Conservation (phyloP, 768 basidiomycete species). For the Trametes villosa region DNA sequence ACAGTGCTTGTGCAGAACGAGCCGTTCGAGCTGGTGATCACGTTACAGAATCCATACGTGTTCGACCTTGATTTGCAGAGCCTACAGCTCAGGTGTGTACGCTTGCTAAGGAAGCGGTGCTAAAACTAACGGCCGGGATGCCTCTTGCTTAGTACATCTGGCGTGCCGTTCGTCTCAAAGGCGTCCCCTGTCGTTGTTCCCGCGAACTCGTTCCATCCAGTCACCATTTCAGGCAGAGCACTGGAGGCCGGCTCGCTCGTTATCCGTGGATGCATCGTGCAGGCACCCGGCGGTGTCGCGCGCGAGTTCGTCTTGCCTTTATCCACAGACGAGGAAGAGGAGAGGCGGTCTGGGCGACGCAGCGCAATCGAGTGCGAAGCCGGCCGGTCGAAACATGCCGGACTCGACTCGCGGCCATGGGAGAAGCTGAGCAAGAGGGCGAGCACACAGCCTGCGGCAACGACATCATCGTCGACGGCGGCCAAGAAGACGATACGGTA, state of each 20-base stretch:
- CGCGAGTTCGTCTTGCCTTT: conserved; percentile 81
- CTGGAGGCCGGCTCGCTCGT: conserved; percentile 65
- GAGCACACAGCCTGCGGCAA: conserved; percentile 28
- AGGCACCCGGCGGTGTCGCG: conserved; percentile 70
- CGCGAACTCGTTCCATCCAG: conserved; percentile 72
- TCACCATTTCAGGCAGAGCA: conserved; percentile 72
- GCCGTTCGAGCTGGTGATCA: conserved; percentile 76
- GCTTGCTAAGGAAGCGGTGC: conserved; percentile 12
- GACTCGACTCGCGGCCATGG: conserved; percentile 73
- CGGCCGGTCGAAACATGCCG: conserved; percentile 73
- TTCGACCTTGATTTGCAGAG: conserved; percentile 90
- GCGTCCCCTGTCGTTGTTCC: conserved; percentile 69
- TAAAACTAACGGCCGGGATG: background rate
- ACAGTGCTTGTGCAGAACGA: conserved; percentile 83
- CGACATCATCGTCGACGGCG: conserved; percentile 26
- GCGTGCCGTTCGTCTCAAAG: conserved; percentile 72
- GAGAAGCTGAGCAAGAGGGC: conserved; percentile 51
- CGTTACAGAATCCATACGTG: conserved; percentile 88
- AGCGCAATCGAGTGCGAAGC: conserved; percentile 66
- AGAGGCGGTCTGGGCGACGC: conserved; percentile 56
- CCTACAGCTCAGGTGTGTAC: conserved; percentile 73
- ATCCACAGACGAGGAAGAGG: conserved; percentile 71
- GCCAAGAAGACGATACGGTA: conserved; percentile 49
- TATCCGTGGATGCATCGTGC: conserved; percentile 79
- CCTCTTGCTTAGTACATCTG: conserved; percentile 71